These are phyloP conservation scores for Trichoderma guizhouense DNA, from an alignment of 2,329 filamentous ascomycete genomes.

Conservation along the genomic window DNA sequence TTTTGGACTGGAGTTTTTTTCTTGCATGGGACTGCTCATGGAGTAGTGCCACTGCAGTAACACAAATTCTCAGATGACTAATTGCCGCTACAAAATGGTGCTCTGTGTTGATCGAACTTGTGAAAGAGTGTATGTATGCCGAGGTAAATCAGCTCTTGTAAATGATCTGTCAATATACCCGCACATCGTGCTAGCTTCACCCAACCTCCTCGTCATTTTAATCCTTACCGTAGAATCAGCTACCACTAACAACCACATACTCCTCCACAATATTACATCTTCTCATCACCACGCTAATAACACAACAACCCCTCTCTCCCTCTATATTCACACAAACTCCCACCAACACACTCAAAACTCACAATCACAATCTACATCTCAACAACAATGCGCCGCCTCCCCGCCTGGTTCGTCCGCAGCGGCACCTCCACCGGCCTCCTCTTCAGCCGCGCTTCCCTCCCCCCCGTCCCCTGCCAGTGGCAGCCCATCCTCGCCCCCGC, in stretches of 20 bases:
- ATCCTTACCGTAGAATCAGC: background rate
- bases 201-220: background rate
- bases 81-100: background rate
- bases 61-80: background rate
- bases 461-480: constrained; percentile 36
- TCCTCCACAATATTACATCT: background rate
- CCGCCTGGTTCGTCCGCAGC: constrained; percentile 50
- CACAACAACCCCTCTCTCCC: background rate
- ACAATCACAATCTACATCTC: no score
- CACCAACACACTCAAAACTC: background rate
- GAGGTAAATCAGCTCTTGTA: background rate
- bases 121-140: background rate
- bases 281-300: background rate
- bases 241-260: background rate
- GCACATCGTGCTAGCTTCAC: background rate
- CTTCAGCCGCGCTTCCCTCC: constrained; percentile 36
- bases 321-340: no score
- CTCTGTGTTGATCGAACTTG: background rate
- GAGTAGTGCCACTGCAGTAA: background rate
- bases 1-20: background rate
- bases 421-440: constrained; percentile 68
- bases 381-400: constrained; percentile 29
- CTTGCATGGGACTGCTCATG: background rate
- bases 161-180: background rate
- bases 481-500: constrained; percentile 53